Evolutionary conservation across 257 asterid genomes (phyloP), one percentile per base, ranked within the genome.

Genomic region (Plantago major): DNA sequence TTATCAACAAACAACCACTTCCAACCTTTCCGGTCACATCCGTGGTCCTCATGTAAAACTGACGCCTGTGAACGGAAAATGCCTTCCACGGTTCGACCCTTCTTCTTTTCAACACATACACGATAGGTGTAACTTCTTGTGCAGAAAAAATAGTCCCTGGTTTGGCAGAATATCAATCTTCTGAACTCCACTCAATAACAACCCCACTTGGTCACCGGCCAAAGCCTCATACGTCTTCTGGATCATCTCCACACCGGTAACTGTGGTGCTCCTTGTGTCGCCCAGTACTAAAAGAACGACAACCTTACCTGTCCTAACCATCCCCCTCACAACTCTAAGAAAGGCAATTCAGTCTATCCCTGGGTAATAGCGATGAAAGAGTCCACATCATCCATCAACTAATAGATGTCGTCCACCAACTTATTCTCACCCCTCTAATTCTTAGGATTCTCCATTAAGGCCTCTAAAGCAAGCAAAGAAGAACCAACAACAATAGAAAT

Each of bases 51-150:
- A 90, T 87, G 83, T 85, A 88, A 66, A 90, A 90, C 73, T 90
- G 97, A 15, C 96, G 95, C 97, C 97, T 83, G 50, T 90, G 72
- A 90, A 90, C 0, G 96, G 95, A 1, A 95, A 90, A 68, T 90
- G 97, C 75, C 97, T 80, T 37, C 97, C 97, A n/a, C 97, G n/a
- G n/a, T n/a, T n/a, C n/a, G n/a, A n/a, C n/a, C 97, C 45, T 90
- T 96, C 62, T 90, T 95, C 84, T 90, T 90, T 79, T 90, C 90
- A 90, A 71, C 75, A 90, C 97, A 10, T 87, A 90, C 96, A 87
- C 96, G 60, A 90, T 79, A 1, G 95, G 95, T 50, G 46, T 60
- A 90, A 87, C 68, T 79, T 87, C 3, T 72, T 80, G 70, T 90
- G 97, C 0, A 95, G 97, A 3, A 93, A 87, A 1, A 90, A n/a